Base-by-base conservation (phyloP, 129 eudicot species). In the Tanacetum coccineum region DNA sequence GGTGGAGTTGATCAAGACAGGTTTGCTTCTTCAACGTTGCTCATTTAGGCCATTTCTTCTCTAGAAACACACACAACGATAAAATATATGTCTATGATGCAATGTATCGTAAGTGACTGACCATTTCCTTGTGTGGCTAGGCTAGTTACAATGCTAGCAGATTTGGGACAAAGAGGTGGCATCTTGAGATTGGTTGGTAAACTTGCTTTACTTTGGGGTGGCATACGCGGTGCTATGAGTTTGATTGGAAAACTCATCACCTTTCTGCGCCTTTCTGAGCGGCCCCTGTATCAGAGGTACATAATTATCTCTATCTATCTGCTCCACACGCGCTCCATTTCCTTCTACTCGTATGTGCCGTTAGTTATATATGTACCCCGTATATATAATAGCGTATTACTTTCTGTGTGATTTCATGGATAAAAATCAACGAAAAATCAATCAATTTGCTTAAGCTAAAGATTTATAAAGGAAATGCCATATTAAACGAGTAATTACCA, bases 171-270 rank as follows among this genome's bases (percentile, higher is more conserved):
- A 70, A 86, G 44, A 74, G 99, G 99, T 46, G 99, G 99, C 56
- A 70, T 84, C 58, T 71, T 93, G 80, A 89, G 30, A 62, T 70
- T 93, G 66, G 86, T 93, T 52, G 93, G 92, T 40, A 93, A 89
- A 79, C 40, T 84, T 63, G 99, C 96, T 53, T 76, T 93, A 71
- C 95, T 93, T 75, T 93, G 96, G 95, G 99, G 99, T 70, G 96
- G 96, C 46, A 71, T 93, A 76, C 93, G 99, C 21, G 99, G 99
- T 81, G 96, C 96, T 61, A 71, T 89, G 83, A 93, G 99, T 83
- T 84, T 93, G 74, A 86, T 82, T 28, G 90, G 84, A 68, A 90
- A 79, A 79, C 95, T 93, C 47, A 84, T 93, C 64, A 78, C 87
- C 8, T 89, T 89, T 78, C 76, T 93, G 52, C 93, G 65, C 51